These are phyloP conservation scores for Vigna unguiculata DNA, from an alignment of 306 rosid species.

Conservation along the genomic window DNA sequence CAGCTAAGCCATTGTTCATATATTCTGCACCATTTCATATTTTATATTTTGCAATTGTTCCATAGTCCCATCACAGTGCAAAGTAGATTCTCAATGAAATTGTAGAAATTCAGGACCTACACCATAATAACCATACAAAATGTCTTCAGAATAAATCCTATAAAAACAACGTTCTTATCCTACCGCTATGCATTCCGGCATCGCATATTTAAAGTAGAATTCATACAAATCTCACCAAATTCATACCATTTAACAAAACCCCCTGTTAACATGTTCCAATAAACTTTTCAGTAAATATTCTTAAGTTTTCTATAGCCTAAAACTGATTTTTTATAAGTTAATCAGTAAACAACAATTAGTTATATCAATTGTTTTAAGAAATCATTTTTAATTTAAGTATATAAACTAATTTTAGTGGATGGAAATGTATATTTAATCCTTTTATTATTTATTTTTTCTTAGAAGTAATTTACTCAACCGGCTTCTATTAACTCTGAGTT, in stretches of 20 bases:
- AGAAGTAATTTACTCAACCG: too few relatives aligned
- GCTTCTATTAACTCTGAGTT: too few relatives aligned
- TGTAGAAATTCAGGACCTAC: constrained; percentile 16
- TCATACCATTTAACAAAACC: neutral
- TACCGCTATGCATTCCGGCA: neutral
- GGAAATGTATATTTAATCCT: too few relatives aligned
- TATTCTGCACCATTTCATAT: neutral
- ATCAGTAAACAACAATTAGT: too few relatives aligned
- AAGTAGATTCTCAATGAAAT: constrained; percentile 43
- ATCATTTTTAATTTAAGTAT: too few relatives aligned
- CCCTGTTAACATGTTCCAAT: neutral
- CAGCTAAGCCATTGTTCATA: neutral
- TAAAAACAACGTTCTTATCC: neutral
- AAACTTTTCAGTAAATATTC: too few relatives aligned
- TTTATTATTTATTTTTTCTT: too few relatives aligned
- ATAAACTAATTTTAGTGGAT: too few relatives aligned
- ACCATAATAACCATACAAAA: constrained; percentile 4
- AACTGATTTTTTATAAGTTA: too few relatives aligned
- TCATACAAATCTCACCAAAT: neutral
- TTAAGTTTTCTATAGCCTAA: too few relatives aligned
- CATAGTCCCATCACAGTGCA: neutral
- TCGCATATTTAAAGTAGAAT: neutral
- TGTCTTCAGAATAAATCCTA: neutral
- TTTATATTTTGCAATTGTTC: constrained; percentile 2
- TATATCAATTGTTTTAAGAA: too few relatives aligned